A percentile compares a stretch with the other conserved stretches of the same genome.
Conservation (phyloP, 305 asterid species). For the Solanum hybrid region DNA sequence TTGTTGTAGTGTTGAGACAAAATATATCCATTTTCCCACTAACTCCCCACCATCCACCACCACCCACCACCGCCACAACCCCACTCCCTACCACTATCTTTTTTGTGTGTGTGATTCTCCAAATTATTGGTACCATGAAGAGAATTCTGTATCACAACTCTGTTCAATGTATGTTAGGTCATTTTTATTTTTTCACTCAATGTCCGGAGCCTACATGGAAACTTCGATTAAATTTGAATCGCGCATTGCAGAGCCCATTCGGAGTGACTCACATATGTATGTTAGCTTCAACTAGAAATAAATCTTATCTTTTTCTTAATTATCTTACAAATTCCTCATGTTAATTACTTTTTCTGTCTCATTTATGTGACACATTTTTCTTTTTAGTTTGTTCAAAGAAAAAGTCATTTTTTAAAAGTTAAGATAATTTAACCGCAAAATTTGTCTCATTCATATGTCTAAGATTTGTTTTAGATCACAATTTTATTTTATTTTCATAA, state of each 20-base stretch:
- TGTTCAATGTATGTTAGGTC: background rate
- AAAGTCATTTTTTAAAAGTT: background rate
- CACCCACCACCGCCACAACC: background rate
- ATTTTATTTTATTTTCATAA: background rate
- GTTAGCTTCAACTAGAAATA: background rate
- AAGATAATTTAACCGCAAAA: no score
- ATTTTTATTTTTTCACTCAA: accelerated
- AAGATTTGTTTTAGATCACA: background rate
- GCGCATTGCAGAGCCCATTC: accelerated
- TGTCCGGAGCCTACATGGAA: no score
- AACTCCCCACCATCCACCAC: background rate
- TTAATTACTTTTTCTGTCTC: background rate
- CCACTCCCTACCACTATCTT: background rate
- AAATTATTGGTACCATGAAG: background rate
- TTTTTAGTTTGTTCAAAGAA: background rate
- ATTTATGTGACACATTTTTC: background rate
- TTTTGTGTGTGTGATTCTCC: background rate
- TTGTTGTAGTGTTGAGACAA: background rate
- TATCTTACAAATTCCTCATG: background rate
- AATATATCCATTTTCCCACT: background rate
- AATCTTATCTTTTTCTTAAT: background rate
- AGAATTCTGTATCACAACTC: background rate
- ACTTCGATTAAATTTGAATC: no score
- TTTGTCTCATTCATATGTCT: background rate
- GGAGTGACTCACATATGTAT: background rate